These are phyloP conservation scores for Boletus tylopilopsis DNA, from an alignment of 768 basidiomycete species.

Conservation along the genomic window DNA sequence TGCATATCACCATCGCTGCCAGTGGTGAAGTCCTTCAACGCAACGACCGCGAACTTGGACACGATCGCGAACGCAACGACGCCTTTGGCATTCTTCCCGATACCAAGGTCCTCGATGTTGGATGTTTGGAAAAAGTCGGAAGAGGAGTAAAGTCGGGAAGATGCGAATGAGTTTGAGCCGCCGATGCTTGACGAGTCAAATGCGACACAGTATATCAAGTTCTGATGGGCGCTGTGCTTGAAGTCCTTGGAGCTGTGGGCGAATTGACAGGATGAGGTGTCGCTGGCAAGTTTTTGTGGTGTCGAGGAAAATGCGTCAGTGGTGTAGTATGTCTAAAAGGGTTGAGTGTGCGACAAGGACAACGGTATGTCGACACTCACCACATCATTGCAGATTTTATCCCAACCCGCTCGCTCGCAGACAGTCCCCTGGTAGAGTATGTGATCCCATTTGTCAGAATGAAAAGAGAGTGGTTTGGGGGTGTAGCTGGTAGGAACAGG, in stretches of 20 bases:
- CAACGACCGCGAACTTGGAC: constrained; percentile 89
- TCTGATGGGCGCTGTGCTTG: constrained; percentile 66
- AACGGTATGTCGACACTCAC: constrained; percentile 32
- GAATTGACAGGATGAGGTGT: constrained; percentile 81
- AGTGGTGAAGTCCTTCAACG: constrained; percentile 65
- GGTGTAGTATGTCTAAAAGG: constrained; percentile 79
- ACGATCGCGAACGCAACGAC: constrained; percentile 93
- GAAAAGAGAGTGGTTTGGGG: constrained; percentile 75
- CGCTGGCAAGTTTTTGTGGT: constrained; percentile 55
- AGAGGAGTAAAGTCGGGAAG: constrained; percentile 75
- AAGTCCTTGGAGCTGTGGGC: constrained; percentile 85
- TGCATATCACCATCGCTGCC: constrained; percentile 66
- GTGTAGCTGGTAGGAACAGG: constrained; percentile 48
- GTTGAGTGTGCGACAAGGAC: constrained; percentile 6
- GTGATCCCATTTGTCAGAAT: constrained; percentile 74
- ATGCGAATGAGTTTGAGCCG: constrained; percentile 42
- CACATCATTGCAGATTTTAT: constrained; percentile 64
- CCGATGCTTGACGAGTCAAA: constrained; percentile 58
- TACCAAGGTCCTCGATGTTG: constrained; percentile 81
- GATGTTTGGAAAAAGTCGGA: constrained; percentile 75
- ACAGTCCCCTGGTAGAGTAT: constrained; percentile 75
- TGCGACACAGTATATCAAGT: constrained; percentile 88
- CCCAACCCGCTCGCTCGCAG: constrained; percentile 58
- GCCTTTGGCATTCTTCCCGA: constrained; percentile 80
- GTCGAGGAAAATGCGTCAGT: constrained; percentile 71